These are phyloP conservation scores for Borealophlyctis nickersoniae DNA, from an alignment of 192 early-diverging fungal genomes.

Conservation along the genomic window DNA sequence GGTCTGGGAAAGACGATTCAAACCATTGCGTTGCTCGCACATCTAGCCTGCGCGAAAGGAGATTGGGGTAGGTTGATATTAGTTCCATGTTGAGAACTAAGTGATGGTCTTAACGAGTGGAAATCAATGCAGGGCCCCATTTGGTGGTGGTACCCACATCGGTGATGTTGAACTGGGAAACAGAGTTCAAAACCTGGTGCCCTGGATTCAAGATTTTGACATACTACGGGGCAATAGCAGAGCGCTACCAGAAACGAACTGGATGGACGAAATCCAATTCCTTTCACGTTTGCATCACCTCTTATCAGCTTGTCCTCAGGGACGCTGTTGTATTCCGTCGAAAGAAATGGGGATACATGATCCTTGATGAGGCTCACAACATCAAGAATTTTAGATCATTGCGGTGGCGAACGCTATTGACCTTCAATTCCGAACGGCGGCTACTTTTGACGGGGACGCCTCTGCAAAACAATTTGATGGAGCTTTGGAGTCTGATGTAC, in stretches of 20 bases:
- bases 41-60: conserved; percentile 88
- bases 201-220: conserved; percentile 79
- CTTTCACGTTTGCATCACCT: conserved; percentile 87
- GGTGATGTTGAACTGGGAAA: conserved; percentile 90
- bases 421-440: conserved; percentile 82
- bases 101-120: background rate
- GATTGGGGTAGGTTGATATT: conserved; percentile 59
- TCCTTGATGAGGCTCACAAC: conserved; percentile 91
- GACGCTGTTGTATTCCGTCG: conserved; percentile 80
- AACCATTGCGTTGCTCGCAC: conserved; percentile 85
- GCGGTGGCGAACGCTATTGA: conserved; percentile 83
- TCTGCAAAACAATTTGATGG: conserved; percentile 94
- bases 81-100: conserved; percentile 48
- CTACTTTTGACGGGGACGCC: conserved; percentile 90
- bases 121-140: conserved; percentile 61
- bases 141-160: conserved; percentile 85
- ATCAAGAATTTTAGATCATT: conserved; percentile 75
- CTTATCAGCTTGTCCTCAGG: conserved; percentile 80
- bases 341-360: conserved; percentile 91
- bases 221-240: conserved; percentile 82
- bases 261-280: conserved; percentile 31
- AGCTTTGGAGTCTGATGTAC: conserved; percentile 89
- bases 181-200: conserved; percentile 78
- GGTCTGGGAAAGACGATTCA: conserved; percentile 91
- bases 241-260: conserved; percentile 61